Conservation (phyloP, 1,139 yeast species). For the Lodderomyces theae region DNA sequence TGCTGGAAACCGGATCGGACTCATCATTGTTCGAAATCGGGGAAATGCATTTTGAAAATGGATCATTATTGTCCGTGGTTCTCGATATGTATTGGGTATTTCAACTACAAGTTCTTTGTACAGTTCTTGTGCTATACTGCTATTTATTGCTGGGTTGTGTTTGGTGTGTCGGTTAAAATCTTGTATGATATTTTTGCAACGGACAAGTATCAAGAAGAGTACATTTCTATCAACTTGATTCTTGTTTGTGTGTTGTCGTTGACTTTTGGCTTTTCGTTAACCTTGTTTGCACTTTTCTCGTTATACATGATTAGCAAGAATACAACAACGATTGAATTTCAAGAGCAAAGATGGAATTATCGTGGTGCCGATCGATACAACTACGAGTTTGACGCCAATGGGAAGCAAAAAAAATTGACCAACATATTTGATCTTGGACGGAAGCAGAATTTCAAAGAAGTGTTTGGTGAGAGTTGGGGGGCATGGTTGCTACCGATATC, state of each 20-base stretch:
- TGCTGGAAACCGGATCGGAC: conserved; percentile 95
- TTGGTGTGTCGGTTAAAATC: conserved; percentile 35
- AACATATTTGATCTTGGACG: conserved; percentile 78
- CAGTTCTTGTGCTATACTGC: conserved; percentile 67
- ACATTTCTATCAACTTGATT: conserved; percentile 59
- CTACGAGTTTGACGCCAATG: conserved; percentile 39
- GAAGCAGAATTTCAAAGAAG: conserved; percentile 55
- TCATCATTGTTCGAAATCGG: conserved; percentile 82
- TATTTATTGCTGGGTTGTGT: conserved; percentile 42
- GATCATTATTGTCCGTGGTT: conserved; percentile 99
- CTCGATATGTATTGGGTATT: conserved; percentile 80
- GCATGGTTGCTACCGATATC: conserved; percentile 74
- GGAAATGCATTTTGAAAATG: conserved; percentile 70
- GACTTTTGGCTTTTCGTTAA: conserved; percentile 63
- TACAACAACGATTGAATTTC: conserved; percentile 78
- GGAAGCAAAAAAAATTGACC: conserved; percentile 36
- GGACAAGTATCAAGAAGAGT: conserved; percentile 35
- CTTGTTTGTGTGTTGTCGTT: conserved; percentile 57
- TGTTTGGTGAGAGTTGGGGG: conserved; percentile 66
- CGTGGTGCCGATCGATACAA: conserved; percentile 34
- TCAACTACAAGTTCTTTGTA: conserved; percentile 71
- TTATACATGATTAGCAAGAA: conserved; percentile 60
- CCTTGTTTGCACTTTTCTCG: conserved; percentile 58
- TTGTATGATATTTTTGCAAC: conserved; percentile 51
- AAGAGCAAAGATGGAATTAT: conserved; percentile 49